These are phyloP conservation scores for Raffaelea deltoideospora DNA, from an alignment of 2,329 filamentous ascomycete species.

Conservation along the genomic window DNA sequence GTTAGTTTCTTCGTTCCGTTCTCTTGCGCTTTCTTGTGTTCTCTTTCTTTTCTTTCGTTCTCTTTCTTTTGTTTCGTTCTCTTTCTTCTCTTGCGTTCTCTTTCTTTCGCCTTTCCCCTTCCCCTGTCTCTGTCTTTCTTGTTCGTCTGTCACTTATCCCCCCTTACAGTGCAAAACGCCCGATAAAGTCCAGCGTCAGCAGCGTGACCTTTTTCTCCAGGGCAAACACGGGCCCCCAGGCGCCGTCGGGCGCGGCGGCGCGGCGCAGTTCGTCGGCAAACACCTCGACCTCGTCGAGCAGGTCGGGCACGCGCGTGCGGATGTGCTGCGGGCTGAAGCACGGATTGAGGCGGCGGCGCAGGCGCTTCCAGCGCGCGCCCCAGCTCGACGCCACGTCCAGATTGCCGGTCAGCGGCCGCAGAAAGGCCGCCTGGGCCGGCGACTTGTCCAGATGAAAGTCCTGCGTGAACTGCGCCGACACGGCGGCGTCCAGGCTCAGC, in stretches of 20 bases:
- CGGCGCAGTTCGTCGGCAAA: conserved; percentile 13
- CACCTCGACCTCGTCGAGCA: conserved; percentile 16
- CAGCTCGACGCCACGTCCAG: conserved; percentile 19
- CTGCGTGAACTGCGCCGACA: conserved; percentile 7
- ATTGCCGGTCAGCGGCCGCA: conserved; percentile 14
- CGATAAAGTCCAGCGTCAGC: conserved; percentile 13
- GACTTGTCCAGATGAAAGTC: conserved; percentile 5
- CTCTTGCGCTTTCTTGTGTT: too few species aligned
- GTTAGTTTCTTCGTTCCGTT: too few species aligned
- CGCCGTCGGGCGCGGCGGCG: conserved; percentile 9
- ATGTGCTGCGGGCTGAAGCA: conserved; percentile 21
- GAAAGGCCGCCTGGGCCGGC: background rate
- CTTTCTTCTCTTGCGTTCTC: too few species aligned
- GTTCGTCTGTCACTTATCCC: background rate
- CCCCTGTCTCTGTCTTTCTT: background rate
- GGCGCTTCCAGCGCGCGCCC: conserved; percentile 21
- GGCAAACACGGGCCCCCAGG: conserved; percentile 9
- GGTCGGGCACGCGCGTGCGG: conserved; percentile 16
- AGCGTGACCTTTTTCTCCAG: conserved; percentile 11
- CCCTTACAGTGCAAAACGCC: conserved; percentile 10
- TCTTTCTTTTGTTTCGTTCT: too few species aligned
- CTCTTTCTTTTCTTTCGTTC: too few species aligned
- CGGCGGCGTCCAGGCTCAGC: conserved; percentile 6
- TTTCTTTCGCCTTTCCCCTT: too few species aligned
- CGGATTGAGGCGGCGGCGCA: conserved; percentile 19